Percentiles rank a stretch among this genome's conserved stretches.
Conservation (phyloP, 2,329 filamentous ascomycete genomes). For the Xylaria multiplex region DNA sequence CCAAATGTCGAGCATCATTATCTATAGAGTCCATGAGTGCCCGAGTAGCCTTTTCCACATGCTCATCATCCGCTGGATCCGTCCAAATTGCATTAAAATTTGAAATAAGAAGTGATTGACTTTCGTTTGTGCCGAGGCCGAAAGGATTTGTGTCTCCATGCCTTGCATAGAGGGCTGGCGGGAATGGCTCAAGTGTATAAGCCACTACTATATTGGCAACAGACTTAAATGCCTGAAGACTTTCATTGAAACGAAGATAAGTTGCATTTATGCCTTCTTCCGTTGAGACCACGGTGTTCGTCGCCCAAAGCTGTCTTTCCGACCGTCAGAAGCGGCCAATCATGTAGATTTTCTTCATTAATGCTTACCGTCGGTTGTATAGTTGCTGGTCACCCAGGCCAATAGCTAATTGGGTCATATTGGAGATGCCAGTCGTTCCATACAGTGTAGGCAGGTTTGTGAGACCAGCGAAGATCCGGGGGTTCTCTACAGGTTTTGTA, state of each 20-base stretch:
- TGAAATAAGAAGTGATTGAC: background rate
- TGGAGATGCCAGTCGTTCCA: background rate
- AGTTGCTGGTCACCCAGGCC: background rate
- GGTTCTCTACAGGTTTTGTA: constrained; percentile 18
- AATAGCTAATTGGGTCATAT: background rate
- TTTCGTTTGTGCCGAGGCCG: background rate
- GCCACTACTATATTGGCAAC: constrained; percentile 2
- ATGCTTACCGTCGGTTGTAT: background rate
- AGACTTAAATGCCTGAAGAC: background rate
- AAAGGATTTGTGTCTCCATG: constrained; percentile 3
- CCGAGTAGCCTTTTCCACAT: background rate
- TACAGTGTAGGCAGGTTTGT: background rate
- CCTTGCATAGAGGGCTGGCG: constrained; percentile 1
- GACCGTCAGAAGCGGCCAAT: background rate
- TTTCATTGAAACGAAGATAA: constrained; percentile 14
- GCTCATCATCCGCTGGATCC: background rate
- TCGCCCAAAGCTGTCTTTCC: background rate
- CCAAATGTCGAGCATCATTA: background rate
- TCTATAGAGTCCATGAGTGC: constrained; percentile 1
- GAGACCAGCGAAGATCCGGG: constrained; percentile 11
- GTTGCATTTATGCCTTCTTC: constrained; percentile 2
- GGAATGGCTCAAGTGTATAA: background rate
- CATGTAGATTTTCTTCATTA: background rate
- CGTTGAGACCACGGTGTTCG: constrained; percentile 10
- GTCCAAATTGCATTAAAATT: constrained; percentile 4